Evolutionary conservation across 441 rosid genomes (phyloP).

Genomic region (Eutrema salsugineum): DNA sequence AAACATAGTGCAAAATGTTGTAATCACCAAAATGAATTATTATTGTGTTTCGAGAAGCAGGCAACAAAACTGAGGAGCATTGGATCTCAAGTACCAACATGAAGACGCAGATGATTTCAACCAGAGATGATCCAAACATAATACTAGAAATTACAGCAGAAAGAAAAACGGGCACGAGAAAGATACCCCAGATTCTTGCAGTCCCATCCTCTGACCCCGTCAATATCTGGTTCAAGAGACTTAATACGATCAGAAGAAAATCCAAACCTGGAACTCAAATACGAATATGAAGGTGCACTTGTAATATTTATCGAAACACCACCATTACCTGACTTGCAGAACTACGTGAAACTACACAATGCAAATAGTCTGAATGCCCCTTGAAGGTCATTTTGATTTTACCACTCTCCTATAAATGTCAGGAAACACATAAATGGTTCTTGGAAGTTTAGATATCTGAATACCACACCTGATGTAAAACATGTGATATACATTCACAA

Average conservation of each 20-base stretch:
- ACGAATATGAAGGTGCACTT: neutral
- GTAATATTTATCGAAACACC: neutral
- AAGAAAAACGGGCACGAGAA: neutral
- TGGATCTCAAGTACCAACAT: conserved; percentile 4
- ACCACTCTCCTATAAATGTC: conserved; percentile 70
- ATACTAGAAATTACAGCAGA: neutral
- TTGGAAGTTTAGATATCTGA: neutral
- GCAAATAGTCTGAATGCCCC: conserved; percentile 91
- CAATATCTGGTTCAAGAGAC: conserved; percentile 53
- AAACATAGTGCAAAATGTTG: neutral
- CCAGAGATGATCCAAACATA: conserved; percentile 5
- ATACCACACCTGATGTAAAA: neutral
- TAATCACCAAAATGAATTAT: neutral
- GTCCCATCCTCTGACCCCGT: conserved; percentile 99
- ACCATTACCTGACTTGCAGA: conserved; percentile 70
- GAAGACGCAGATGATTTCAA: neutral
- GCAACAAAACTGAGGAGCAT: neutral
- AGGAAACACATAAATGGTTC: neutral
- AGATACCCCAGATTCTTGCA: conserved; percentile 92
- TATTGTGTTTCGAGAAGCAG: neutral
- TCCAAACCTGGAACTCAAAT: neutral
- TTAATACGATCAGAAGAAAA: neutral
- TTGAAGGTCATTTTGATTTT: conserved; percentile 71
- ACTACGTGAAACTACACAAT: conserved; percentile 65
- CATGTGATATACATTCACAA: conserved; percentile 16